Evolutionary conservation across 225 moss, liverwort and hornwort species (phyloP), one percentile per base, ranked within the genome.

Genomic region (Neckera pumila): DNA sequence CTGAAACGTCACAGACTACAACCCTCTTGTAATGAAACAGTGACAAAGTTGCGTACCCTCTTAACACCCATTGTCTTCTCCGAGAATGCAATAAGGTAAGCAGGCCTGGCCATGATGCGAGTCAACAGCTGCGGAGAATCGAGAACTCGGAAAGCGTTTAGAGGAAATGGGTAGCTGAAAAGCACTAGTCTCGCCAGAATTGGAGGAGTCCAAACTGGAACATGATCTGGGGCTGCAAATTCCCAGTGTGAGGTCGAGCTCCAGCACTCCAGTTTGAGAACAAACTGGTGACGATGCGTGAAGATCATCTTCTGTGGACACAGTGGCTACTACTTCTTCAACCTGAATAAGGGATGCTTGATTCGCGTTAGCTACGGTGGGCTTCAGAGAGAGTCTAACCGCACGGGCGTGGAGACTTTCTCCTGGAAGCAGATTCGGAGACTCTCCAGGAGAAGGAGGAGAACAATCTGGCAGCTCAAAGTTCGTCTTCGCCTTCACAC

Each of bases 401-500:
- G 83, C 89, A 11, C 91, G 90, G 10, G 91, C 91, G 26, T 92
- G 93, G 40, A 94, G 86, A 43, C 91, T 89, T 31, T 93, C 88
- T 27, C 97, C 95, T 12, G 90, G 87, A 57, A 93, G 93, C 82
- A 92, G 85, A 30, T 85, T 90, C 31, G 91, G 91, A 73, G 87
- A 88, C 23, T 94, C 91, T 7, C 54, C 14, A 10, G 90, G 90
- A 88, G 89, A 84, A 49, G 90, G 90, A 71, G 92, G 89, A 10
- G 81, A 81, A 81, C 3, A 25, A 11, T 33, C 45, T 28, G 72
- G 95, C 23, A 94, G 61, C 38, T 94, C 89, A 36, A 98, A 98
- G 78, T 98, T 98, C 2, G 98, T 98, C 42, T 93, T 90, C 33
- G 96, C 96, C 86, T 98, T 98, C 8, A 93, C 90, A 49, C 98